Conservation (phyloP, 805 yeast species). For the Pichia sporocuriosa region DNA sequence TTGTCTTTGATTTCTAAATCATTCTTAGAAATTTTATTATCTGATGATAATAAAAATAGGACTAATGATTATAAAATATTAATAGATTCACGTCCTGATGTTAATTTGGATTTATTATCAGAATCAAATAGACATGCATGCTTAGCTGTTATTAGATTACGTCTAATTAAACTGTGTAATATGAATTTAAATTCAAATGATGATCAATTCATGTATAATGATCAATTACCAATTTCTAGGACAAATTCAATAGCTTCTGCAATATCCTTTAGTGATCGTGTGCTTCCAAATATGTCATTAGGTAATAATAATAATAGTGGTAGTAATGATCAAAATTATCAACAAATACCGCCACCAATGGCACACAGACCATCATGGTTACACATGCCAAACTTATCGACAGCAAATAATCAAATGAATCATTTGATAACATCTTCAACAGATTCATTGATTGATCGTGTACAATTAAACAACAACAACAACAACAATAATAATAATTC, state of each 20-base stretch:
- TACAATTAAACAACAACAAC: conserved; percentile 14
- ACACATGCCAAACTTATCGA: conserved; percentile 24
- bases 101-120: conserved; percentile 25
- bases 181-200: conserved; percentile 7
- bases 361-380: conserved; percentile 31
- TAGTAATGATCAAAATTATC: neutral
- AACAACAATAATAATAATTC: too few species aligned
- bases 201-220: conserved; percentile 5
- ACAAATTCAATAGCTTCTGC: conserved; percentile 9
- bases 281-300: neutral
- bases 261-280: conserved; percentile 7
- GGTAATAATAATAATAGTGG: neutral
- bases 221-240: conserved; percentile 13
- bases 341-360: conserved; percentile 7
- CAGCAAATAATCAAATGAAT: neutral
- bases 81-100: conserved; percentile 22
- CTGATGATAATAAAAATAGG: conserved; percentile 14
- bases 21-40: conserved; percentile 31
- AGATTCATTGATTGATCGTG: conserved; percentile 31
- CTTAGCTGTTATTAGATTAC: conserved; percentile 27
- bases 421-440: conserved; percentile 25
- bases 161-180: conserved; percentile 29
- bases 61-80: conserved; percentile 14
- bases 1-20: conserved; percentile 53
- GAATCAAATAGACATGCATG: conserved; percentile 22